Conservation (phyloP, 768 basidiomycete genomes). For the Boletus bicolor region DNA sequence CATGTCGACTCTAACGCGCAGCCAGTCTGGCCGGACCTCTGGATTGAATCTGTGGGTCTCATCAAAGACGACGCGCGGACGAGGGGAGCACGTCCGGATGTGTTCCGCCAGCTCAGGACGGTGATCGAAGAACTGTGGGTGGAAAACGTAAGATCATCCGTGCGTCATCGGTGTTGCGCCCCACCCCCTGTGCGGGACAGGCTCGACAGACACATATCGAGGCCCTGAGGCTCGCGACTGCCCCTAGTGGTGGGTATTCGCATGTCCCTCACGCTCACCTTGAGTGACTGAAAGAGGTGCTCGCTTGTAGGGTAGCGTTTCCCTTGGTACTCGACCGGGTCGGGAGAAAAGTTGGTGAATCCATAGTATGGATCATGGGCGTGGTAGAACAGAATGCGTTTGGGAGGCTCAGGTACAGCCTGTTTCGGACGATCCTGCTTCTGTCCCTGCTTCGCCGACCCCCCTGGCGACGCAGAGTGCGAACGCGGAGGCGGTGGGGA, state of each 20-base stretch:
- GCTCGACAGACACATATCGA: background rate
- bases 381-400: constrained; percentile 33
- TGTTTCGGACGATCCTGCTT: constrained; percentile 1
- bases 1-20: constrained; percentile 33
- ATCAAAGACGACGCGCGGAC: constrained; percentile 33
- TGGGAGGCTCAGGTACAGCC: constrained; percentile 7
- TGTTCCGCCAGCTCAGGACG: constrained; percentile 35
- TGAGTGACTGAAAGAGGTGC: constrained; percentile 47
- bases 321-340: constrained; percentile 38
- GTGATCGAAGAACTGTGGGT: constrained; percentile 32
- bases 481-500: constrained; percentile 16
- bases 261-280: constrained; percentile 24
- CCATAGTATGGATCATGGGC: constrained; percentile 35
- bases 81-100: constrained; percentile 33
- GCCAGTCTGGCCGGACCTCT: constrained; percentile 36
- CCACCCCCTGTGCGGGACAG: constrained; percentile 7
- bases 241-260: background rate
- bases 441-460: constrained; percentile 6
- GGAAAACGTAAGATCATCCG: constrained; percentile 13
- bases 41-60: constrained; percentile 36
- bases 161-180: constrained; percentile 11
- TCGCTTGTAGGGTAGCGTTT: constrained; percentile 45
- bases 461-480: constrained; percentile 21
- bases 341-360: constrained; percentile 44
- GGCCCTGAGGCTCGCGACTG: background rate